Conservation (phyloP, 768 basidiomycete genomes). For the Chlorophyllum brunneum region DNA sequence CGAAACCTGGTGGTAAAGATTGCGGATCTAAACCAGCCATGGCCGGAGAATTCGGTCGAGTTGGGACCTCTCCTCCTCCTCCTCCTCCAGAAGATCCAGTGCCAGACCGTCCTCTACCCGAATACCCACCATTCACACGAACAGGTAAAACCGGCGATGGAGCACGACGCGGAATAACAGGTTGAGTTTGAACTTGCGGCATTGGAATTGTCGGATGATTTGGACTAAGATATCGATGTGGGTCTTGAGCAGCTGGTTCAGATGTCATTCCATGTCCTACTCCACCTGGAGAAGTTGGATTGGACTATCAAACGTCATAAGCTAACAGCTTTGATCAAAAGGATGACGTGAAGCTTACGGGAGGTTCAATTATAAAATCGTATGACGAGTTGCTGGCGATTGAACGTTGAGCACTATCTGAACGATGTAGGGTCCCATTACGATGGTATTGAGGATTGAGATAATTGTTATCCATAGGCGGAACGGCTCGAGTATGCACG, state of each 20-base stretch:
- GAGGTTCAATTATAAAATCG: constrained; percentile 2
- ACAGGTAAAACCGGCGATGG: background rate
- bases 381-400: constrained; percentile 5
- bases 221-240: background rate
- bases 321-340: background rate
- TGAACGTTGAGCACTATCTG: constrained; percentile 1
- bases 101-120: background rate
- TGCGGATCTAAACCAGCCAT: background rate
- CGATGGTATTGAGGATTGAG: background rate
- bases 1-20: background rate
- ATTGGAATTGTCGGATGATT: background rate
- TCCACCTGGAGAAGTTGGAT: background rate
- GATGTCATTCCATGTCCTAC: background rate
- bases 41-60: background rate
- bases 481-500: background rate
- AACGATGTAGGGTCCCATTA: background rate
- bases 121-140: background rate
- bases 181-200: background rate
- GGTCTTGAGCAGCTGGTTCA: background rate
- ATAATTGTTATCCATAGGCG: background rate
- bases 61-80: background rate
- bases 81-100: background rate
- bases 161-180: background rate
- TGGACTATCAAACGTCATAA: background rate
- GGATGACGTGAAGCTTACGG: constrained; percentile 2